Base-by-base conservation (phyloP, 2,329 filamentous ascomycete genomes). In the Xenoacremonium recifei region DNA sequence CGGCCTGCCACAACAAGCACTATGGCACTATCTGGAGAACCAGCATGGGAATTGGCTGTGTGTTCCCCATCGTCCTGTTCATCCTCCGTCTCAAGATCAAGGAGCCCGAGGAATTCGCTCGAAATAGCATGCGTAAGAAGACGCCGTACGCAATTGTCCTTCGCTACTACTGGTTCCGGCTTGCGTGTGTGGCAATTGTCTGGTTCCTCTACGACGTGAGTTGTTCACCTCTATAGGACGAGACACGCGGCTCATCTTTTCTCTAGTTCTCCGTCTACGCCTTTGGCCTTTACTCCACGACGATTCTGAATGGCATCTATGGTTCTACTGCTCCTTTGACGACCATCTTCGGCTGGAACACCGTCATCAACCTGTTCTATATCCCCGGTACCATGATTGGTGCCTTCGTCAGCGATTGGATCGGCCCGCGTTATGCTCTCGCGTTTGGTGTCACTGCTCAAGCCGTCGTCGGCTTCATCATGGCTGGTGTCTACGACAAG, bases 311-410 rank as follows among this genome's bases (percentile, higher is more conserved):
- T 29, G 82, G 80, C 45, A 77, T 89, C 20, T 81, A 85, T 31
- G 78, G 80, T 9, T 58, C 72, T 0, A 55, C 62, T 4, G 73
- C 80, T 0, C 77, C 84, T 0, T 70, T 96, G 2, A 92, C 88
- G 59, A 86, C 85, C 48, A 70, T 82, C 10, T 91, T 96, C 47
- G 91, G 89, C 30, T 96, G 89, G 89, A 90, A 89, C 60, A 89
- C 86, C 0, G 77, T 96, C 31, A 82, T 95, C 70, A 95, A 93
- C 63, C 70, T 89, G 48, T 96, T 96, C 65, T 95, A 95, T 65
- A 77, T 95, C 36, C 90, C 89, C 0, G 91, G 91, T 2, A 87
- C 88, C 18, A 72, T 91, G 39, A 65, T 86, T 4, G 91, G 91
- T 16, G 86, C 88, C 1, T 87, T 87, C 42, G 70, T 87, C 6